These are phyloP conservation scores for Fusarium proliferatum DNA, from an alignment of 2,329 filamentous ascomycete genomes.

Conservation along the genomic window DNA sequence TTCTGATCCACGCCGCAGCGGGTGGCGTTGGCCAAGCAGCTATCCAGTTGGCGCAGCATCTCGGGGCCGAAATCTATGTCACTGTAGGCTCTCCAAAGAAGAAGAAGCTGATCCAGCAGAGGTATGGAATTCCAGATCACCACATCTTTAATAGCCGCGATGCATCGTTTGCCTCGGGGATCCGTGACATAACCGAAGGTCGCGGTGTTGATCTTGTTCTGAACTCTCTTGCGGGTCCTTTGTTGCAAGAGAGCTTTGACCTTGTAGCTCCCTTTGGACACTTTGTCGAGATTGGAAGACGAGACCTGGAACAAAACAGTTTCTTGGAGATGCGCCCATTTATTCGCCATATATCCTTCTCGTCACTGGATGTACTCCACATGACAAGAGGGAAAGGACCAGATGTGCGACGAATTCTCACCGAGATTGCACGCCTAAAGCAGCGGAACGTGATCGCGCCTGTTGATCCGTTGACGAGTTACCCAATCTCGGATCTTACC, in stretches of 20 bases:
- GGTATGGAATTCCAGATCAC: neutral
- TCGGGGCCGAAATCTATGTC: conserved; percentile 43
- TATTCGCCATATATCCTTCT: neutral
- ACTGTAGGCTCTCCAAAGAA: conserved; percentile 49
- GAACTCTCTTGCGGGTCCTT: neutral
- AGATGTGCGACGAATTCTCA: neutral
- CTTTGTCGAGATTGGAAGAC: neutral
- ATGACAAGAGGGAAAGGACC: neutral
- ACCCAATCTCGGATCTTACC: neutral
- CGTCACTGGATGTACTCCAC: neutral
- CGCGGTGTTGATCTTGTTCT: neutral
- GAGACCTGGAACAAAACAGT: neutral
- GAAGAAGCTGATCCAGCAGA: neutral
- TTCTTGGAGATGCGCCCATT: neutral
- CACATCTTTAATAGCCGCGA: neutral
- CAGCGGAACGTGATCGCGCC: neutral
- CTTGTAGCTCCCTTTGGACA: neutral
- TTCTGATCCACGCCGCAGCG: conserved; percentile 45
- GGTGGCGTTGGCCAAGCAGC: conserved; percentile 45
- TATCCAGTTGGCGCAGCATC: conserved; percentile 37
- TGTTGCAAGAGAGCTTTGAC: neutral
- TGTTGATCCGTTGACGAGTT: neutral
- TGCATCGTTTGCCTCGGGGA: neutral
- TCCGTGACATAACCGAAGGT: neutral
- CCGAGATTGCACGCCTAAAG: neutral